Evolutionary conservation across 2,329 filamentous ascomycete species (phyloP).

Genomic region (Lecanicillium sp.): DNA sequence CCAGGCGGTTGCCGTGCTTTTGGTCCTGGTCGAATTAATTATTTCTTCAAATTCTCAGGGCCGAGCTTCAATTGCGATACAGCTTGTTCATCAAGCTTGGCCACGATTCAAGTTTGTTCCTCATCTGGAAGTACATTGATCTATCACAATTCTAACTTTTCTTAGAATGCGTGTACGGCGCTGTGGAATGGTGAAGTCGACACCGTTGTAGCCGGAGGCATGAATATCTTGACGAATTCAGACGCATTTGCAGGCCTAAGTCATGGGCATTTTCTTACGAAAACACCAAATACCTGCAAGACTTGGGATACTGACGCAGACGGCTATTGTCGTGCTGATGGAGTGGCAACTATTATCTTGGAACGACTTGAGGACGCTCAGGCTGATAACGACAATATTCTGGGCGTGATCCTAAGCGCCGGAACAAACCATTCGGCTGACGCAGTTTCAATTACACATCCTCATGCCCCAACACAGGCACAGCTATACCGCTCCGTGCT

Average conservation of each 20-base stretch:
- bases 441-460: conserved; percentile 65
- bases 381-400: conserved; percentile 57
- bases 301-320: conserved; percentile 54
- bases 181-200: conserved; percentile 58
- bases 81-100: conserved; percentile 71
- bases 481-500: conserved; percentile 53
- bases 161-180: conserved; percentile 21
- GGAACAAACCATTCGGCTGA: conserved; percentile 68
- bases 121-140: no score
- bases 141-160: no score
- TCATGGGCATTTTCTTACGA: conserved; percentile 58
- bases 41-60: conserved; percentile 71
- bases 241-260: conserved; percentile 60
- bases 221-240: conserved; percentile 60
- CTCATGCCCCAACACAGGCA: conserved; percentile 58
- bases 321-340: conserved; percentile 50
- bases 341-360: conserved; percentile 40
- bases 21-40: conserved; percentile 59
- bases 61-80: conserved; percentile 69
- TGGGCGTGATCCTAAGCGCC: conserved; percentile 56
- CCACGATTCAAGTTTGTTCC: conserved; percentile 59
- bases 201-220: conserved; percentile 56
- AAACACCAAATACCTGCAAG: conserved; percentile 30
- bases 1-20: conserved; percentile 37
- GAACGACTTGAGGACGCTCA: conserved; percentile 42